Evolutionary conservation across 2,329 filamentous ascomycete genomes (phyloP).

Genomic region (Colletotrichum theobromicola): DNA sequence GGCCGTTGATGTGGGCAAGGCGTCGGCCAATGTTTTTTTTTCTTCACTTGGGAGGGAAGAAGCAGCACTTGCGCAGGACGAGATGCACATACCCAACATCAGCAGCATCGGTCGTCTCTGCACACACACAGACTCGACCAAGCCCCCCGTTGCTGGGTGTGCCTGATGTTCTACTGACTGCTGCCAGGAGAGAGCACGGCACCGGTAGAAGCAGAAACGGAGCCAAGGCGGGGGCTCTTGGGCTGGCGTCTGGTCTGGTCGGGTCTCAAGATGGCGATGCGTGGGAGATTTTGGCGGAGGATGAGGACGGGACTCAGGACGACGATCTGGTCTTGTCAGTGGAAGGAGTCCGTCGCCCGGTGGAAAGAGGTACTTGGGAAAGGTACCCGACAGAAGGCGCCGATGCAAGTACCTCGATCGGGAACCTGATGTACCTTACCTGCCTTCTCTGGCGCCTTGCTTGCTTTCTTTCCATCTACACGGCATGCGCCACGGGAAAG

Average conservation of each 20-base stretch:
- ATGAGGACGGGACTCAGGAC: background rate
- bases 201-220: background rate
- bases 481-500: background rate
- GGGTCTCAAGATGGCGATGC: background rate
- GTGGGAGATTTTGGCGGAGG: slow-evolving; percentile 2
- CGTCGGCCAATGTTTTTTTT: background rate
- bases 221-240: background rate
- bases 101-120: background rate
- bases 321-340: background rate
- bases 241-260: slow-evolving; percentile 4
- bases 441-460: background rate
- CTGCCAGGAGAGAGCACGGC: background rate
- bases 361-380: background rate
- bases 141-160: background rate
- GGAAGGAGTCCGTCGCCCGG: slow-evolving; percentile 5
- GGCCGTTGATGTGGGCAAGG: background rate
- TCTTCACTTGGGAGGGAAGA: background rate
- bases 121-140: slow-evolving; percentile 2
- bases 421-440: background rate
- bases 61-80: background rate
- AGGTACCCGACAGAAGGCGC: background rate
- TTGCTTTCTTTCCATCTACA: background rate
- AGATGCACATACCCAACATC: background rate
- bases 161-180: background rate
- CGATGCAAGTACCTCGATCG: background rate